Conservation (phyloP, 352 stramenopile species). For the Phytophthora citricola region DNA sequence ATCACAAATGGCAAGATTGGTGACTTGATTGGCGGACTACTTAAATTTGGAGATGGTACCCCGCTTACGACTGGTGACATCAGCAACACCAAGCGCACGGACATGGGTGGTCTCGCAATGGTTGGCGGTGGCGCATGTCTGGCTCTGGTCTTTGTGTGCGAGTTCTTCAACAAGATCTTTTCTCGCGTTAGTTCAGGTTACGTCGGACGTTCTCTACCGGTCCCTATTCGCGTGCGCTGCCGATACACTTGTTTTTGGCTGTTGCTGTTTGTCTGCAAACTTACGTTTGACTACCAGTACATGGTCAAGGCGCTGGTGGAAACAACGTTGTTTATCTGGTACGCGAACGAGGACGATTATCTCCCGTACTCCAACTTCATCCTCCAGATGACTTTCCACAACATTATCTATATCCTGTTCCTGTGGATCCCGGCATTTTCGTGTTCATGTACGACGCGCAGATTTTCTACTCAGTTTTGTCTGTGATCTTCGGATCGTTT, state of each 20-base stretch:
- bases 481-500: conserved; percentile 81
- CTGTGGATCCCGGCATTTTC: conserved; percentile 85
- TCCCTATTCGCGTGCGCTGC: conserved; percentile 73
- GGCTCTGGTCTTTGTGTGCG: conserved; percentile 58
- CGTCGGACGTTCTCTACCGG: conserved; percentile 76
- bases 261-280: conserved; percentile 73
- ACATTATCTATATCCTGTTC: conserved; percentile 87
- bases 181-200: conserved; percentile 75
- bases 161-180: conserved; percentile 78
- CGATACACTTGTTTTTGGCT: conserved; percentile 89
- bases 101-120: conserved; percentile 71
- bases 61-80: conserved; percentile 30
- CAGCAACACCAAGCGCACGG: conserved; percentile 45
- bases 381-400: conserved; percentile 83
- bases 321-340: conserved; percentile 88
- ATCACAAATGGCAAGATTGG: conserved; percentile 74
- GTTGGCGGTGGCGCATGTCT: conserved; percentile 58
- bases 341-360: conserved; percentile 73
- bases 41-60: conserved; percentile 51
- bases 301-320: conserved; percentile 88
- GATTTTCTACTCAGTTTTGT: conserved; percentile 88
- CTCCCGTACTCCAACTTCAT: conserved; percentile 87
- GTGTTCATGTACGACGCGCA: conserved; percentile 90
- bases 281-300: conserved; percentile 89
- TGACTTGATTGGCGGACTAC: conserved; percentile 57